Evolutionary conservation across 345 rosid species (phyloP).

Genomic region (Gossypium raimondii): DNA sequence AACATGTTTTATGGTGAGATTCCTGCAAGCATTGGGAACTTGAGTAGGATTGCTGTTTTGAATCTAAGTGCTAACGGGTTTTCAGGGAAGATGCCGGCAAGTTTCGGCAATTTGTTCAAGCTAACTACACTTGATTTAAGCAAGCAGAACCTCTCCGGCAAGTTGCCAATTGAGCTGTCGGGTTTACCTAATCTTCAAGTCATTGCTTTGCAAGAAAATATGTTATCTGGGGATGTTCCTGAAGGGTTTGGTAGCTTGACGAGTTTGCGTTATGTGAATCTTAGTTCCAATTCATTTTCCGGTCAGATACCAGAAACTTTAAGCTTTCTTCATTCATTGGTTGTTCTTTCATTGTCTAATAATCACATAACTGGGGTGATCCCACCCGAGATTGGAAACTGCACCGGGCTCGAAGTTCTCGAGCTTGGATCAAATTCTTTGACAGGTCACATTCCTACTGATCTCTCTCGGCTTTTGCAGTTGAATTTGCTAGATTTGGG

Average conservation of each 20-base stretch:
- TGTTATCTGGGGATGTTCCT: slow-evolving; percentile 59
- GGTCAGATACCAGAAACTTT: slow-evolving; percentile 69
- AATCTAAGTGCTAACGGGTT: slow-evolving; percentile 57
- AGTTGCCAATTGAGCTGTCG: slow-evolving; percentile 63
- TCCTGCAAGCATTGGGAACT: slow-evolving; percentile 50
- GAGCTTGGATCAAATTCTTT: slow-evolving; percentile 61
- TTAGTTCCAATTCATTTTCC: slow-evolving; percentile 58
- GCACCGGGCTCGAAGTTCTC: slow-evolving; percentile 75
- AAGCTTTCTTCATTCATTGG: slow-evolving; percentile 65
- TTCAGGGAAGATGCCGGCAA: slow-evolving; percentile 50
- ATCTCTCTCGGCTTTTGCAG: slow-evolving; percentile 50
- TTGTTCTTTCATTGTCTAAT: slow-evolving; percentile 61
- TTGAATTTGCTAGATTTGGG: slow-evolving; percentile 67
- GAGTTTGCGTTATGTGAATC: slow-evolving; percentile 63
- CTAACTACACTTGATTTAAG: slow-evolving; percentile 52
- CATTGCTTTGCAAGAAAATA: slow-evolving; percentile 81
- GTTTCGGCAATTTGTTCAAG: slow-evolving; percentile 49
- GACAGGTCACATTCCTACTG: slow-evolving; percentile 64
- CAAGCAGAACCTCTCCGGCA: slow-evolving; percentile 60
- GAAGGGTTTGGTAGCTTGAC: slow-evolving; percentile 89
- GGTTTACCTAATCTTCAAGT: slow-evolving; percentile 87
- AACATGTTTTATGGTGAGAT: slow-evolving; percentile 55
- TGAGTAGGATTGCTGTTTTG: slow-evolving; percentile 40
- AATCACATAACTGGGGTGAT: slow-evolving; percentile 63
- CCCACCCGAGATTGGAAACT: slow-evolving; percentile 79